Evolutionary conservation across 306 rosid genomes (phyloP).

Genomic region (Sicyos edulis): DNA sequence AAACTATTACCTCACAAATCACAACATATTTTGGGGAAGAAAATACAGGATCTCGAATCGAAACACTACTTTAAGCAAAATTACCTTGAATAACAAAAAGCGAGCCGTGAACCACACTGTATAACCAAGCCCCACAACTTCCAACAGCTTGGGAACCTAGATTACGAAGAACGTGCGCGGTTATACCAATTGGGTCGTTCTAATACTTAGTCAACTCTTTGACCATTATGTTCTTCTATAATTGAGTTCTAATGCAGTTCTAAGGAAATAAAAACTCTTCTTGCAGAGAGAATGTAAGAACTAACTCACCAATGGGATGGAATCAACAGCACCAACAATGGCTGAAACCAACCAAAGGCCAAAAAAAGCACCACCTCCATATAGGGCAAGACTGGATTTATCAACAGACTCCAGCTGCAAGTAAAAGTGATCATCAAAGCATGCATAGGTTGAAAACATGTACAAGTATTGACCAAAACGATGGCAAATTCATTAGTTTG

Average conservation of each 20-base stretch:
- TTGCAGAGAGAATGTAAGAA: background rate
- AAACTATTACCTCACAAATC: background rate
- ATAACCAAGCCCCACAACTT: slow-evolving; percentile 75
- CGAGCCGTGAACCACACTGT: slow-evolving; percentile 75
- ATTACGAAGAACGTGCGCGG: background rate
- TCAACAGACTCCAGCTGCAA: slow-evolving; percentile 57
- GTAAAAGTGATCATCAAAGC: slow-evolving; percentile 4
- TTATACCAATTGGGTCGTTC: background rate
- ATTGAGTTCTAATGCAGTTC: background rate
- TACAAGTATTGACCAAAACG: too few relatives aligned
- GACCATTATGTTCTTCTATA: too few relatives aligned
- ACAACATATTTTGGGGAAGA: background rate
- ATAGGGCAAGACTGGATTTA: slow-evolving; percentile 32
- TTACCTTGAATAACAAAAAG: slow-evolving; percentile 79
- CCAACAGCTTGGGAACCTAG: slow-evolving; percentile 85
- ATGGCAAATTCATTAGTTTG: too few relatives aligned
- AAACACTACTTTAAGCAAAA: too few relatives aligned
- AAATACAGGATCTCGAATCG: background rate
- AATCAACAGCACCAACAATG: slow-evolving; percentile 65
- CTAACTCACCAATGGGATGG: slow-evolving; percentile 74
- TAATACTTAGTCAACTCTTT: too few relatives aligned
- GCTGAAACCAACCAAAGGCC: slow-evolving; percentile 68
- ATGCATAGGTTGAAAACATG: background rate
- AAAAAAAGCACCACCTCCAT: slow-evolving; percentile 43
- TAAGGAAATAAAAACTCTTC: background rate